Percentiles rank a stretch among this genome's conserved stretches.
Evolutionary conservation across 116 monocot species (phyloP).

Genomic region (Thalassia testudinum): DNA sequence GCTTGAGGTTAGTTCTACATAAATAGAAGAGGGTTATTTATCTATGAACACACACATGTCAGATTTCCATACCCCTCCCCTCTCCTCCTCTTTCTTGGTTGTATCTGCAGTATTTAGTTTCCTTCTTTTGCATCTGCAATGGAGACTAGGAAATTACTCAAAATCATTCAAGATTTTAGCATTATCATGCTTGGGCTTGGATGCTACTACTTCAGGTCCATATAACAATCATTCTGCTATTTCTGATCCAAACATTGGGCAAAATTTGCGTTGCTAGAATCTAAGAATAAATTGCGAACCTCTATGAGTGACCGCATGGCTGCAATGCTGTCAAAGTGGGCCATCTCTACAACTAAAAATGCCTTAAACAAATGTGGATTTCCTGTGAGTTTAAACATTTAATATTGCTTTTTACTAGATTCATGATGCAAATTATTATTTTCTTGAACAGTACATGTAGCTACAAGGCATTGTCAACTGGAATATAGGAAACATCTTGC

Average conservation of each 20-base stretch:
- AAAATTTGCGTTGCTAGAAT: constrained; percentile 43
- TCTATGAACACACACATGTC: too few species aligned
- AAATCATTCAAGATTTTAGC: constrained; percentile 32
- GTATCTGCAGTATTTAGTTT: too few species aligned
- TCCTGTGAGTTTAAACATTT: constrained; percentile 52
- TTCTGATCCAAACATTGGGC: constrained; percentile 61
- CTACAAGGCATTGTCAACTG: too few species aligned
- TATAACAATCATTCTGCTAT: constrained; percentile 14
- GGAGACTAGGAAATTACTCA: constrained; percentile 68
- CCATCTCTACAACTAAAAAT: constrained; percentile 26
- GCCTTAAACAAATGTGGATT: constrained; percentile 74
- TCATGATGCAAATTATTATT: too few species aligned
- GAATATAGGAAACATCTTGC: too few species aligned
- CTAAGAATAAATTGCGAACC: constrained; percentile 61
- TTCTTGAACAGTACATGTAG: too few species aligned
- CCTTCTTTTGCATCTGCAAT: constrained; percentile 38
- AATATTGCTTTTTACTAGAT: too few species aligned
- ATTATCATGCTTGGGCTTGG: constrained; percentile 5
- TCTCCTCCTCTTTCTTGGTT: too few species aligned
- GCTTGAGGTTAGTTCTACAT: constrained; percentile 36
- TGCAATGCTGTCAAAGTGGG: constrained; percentile 40
- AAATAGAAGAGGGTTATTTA: too few species aligned
- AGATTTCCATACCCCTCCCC: too few species aligned
- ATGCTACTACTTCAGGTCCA: constrained; percentile 7
- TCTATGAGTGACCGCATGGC: constrained; percentile 45